Conservation (phyloP, 2,329 filamentous ascomycete species). For the Arachnomyces sp. region DNA sequence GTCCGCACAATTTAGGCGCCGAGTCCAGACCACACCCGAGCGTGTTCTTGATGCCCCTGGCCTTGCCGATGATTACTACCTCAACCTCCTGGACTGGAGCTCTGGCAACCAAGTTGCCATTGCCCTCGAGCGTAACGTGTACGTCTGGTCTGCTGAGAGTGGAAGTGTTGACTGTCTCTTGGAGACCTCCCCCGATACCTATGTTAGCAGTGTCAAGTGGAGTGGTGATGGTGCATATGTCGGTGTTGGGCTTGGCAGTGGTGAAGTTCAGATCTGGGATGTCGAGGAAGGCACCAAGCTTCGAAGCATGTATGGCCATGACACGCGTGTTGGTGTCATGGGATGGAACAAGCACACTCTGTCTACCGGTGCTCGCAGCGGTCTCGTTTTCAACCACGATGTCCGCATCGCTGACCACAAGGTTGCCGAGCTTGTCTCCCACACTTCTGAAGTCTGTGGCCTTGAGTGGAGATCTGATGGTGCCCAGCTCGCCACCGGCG, state of each 20-base stretch:
- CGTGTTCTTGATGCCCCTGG: constrained; percentile 93
- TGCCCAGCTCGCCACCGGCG: constrained; percentile 91
- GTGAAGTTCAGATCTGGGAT: constrained; percentile 99
- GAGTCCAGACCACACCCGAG: constrained; percentile 89
- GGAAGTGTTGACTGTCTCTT: constrained; percentile 82
- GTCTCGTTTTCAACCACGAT: constrained; percentile 96
- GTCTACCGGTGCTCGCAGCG: constrained; percentile 88
- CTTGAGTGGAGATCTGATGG: constrained; percentile 97
- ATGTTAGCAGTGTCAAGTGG: constrained; percentile 98
- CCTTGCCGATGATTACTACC: constrained; percentile 96
- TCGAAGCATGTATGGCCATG: constrained; percentile 96
- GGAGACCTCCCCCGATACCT: constrained; percentile 83
- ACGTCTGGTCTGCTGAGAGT: constrained; percentile 95
- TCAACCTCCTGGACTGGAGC: constrained; percentile 98
- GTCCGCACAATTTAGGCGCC: constrained; percentile 80
- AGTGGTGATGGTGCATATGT: constrained; percentile 95
- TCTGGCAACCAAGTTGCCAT: constrained; percentile 97
- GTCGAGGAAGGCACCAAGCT: constrained; percentile 92
- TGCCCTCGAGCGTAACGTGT: constrained; percentile 91
- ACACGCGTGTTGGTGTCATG: constrained; percentile 95
- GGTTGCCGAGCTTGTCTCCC: constrained; percentile 89
- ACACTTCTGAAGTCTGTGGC: constrained; percentile 96
- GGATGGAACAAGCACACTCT: constrained; percentile 98
- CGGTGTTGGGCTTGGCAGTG: constrained; percentile 85
- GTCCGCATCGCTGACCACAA: constrained; percentile 98